Evolutionary conservation across 768 basidiomycete species (phyloP).

Genomic region (Butyriboletus loyo): DNA sequence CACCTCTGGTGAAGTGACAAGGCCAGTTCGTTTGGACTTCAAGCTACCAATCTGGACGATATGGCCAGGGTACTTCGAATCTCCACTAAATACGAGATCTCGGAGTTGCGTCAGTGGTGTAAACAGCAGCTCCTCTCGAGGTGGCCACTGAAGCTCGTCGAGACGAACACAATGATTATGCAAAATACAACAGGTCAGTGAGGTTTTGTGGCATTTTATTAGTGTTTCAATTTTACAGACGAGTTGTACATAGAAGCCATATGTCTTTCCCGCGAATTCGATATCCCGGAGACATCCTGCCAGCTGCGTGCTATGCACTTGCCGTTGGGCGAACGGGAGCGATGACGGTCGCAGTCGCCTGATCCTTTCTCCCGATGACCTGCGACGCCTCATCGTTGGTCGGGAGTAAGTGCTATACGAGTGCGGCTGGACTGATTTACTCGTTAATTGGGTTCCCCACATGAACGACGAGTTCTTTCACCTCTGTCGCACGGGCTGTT

Average conservation of each 20-base stretch:
- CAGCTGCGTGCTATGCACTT: slow-evolving; percentile 40
- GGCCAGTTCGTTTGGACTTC: slow-evolving; percentile 24
- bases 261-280: slow-evolving; percentile 33
- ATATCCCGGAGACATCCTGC: slow-evolving; percentile 36
- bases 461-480: neutral
- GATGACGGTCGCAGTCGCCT: slow-evolving; percentile 32
- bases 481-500: neutral
- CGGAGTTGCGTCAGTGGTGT: slow-evolving; percentile 26
- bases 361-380: slow-evolving; percentile 26
- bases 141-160: slow-evolving; percentile 30
- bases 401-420: slow-evolving; percentile 32
- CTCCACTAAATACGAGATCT: slow-evolving; percentile 38
- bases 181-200: slow-evolving; percentile 32
- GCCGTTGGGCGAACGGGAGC: slow-evolving; percentile 27
- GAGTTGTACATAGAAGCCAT: slow-evolving; percentile 34
- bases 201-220: neutral
- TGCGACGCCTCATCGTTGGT: slow-evolving; percentile 32
- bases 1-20: neutral
- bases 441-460: slow-evolving; percentile 10
- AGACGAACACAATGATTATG: slow-evolving; percentile 28
- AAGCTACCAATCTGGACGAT: slow-evolving; percentile 22
- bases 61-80: slow-evolving; percentile 31
- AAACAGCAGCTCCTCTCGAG: slow-evolving; percentile 20
- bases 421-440: slow-evolving; percentile 12
- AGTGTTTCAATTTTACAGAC: neutral